Evolutionary conservation across 768 basidiomycete genomes (phyloP).

Genomic region (Kondoa subrosea): DNA sequence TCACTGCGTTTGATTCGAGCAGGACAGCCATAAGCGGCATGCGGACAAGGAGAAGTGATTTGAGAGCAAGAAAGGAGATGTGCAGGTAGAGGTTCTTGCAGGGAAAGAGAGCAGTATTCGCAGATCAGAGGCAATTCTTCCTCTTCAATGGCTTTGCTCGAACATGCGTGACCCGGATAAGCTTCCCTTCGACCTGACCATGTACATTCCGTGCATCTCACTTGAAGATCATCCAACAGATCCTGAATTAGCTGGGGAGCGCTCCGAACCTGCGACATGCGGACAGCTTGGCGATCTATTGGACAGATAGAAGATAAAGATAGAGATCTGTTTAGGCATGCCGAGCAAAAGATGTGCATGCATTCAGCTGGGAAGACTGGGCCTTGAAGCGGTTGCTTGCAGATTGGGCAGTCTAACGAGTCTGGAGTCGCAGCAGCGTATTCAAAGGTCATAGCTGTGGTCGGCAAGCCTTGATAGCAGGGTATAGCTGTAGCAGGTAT

Average conservation of each 20-base stretch:
- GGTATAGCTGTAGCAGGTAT: too few relatives aligned
- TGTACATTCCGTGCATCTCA: background rate
- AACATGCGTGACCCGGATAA: background rate
- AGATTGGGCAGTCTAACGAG: background rate
- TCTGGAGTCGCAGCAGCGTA: background rate
- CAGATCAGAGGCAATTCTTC: background rate
- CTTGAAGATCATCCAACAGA: background rate
- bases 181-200: background rate
- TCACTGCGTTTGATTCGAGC: background rate
- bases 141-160: background rate
- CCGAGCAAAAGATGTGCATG: conserved; percentile 5
- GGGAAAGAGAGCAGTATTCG: background rate
- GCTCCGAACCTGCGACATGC: background rate
- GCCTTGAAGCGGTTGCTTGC: background rate
- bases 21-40: background rate
- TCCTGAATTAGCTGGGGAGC: background rate
- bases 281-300: background rate
- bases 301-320: background rate
- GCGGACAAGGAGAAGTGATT: background rate
- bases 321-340: background rate
- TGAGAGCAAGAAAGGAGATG: background rate
- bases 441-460: too few relatives aligned
- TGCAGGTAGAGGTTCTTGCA: background rate
- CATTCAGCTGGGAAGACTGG: background rate
- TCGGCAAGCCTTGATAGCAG: too few relatives aligned